Percentiles rank a stretch among this genome's conserved stretches.
Conservation (phyloP, 2,329 filamentous ascomycete genomes). For the Fusarium palustre region DNA sequence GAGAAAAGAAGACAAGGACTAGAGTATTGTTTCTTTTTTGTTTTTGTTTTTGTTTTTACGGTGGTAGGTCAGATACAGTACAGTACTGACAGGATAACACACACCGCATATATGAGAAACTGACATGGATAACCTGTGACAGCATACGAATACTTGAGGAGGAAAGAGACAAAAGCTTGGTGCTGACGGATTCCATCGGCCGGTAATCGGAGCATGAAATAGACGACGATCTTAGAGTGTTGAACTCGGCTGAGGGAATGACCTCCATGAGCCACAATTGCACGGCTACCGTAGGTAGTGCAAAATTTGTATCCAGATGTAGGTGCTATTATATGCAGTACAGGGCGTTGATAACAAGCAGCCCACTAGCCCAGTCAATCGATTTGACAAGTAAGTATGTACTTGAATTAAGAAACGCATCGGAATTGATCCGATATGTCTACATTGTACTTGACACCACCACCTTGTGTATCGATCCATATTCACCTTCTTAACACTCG, state of each 20-base stretch:
- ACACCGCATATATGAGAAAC: neutral
- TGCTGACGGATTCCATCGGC: slow-evolving; percentile 5
- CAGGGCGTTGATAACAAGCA: neutral
- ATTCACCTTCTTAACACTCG: neutral
- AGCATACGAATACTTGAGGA: slow-evolving; percentile 3
- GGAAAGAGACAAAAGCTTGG: slow-evolving; percentile 8
- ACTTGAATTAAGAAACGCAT: neutral
- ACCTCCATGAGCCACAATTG: slow-evolving; percentile 25
- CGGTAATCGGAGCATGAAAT: neutral
- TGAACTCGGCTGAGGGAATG: neutral
- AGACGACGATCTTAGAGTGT: neutral
- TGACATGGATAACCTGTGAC: slow-evolving; percentile 24
- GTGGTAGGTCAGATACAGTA: neutral
- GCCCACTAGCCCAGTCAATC: neutral
- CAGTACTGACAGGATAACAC: neutral
- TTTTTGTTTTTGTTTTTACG: slow-evolving; percentile 1
- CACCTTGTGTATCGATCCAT: slow-evolving; percentile 5
- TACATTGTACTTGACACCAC: neutral
- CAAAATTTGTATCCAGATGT: neutral
- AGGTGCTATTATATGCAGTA: neutral
- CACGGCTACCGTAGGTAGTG: neutral
- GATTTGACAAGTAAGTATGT: slow-evolving; percentile 4
- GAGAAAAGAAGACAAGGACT: neutral
- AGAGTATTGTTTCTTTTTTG: neutral
- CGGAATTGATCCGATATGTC: slow-evolving; percentile 23